Evolutionary conservation across 495 filamentous ascomycete genomes (phyloP).

Genomic region (Penicillium alfredii): DNA sequence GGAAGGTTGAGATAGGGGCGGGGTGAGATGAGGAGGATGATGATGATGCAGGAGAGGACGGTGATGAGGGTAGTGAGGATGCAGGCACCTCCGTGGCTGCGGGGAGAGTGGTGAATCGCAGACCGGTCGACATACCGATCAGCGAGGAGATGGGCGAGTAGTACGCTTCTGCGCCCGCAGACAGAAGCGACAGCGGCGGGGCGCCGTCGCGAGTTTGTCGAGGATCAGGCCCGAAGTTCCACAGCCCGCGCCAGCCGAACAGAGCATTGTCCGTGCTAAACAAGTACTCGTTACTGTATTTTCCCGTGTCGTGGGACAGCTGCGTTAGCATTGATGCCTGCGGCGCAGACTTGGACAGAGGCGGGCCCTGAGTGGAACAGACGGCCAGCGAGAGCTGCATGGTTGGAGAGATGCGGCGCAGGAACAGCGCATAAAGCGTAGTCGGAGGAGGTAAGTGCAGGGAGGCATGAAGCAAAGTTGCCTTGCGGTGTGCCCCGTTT

Average conservation of each 20-base stretch:
- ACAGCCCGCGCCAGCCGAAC: slow-evolving; percentile 80
- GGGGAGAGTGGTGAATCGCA: slow-evolving; percentile 89
- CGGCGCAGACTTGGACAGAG: slow-evolving; percentile 39
- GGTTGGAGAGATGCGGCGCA: slow-evolving; percentile 72
- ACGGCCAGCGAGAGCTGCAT: slow-evolving; percentile 74
- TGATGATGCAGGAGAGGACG: slow-evolving; percentile 17
- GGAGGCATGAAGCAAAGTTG: slow-evolving; percentile 78
- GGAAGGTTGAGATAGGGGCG: slow-evolving; percentile 51
- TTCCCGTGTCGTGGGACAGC: slow-evolving; percentile 80
- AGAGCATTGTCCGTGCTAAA: slow-evolving; percentile 89
- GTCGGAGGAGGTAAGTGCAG: slow-evolving; percentile 75
- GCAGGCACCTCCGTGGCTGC: slow-evolving; percentile 57
- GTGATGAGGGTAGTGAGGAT: slow-evolving; percentile 16
- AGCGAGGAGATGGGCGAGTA: slow-evolving; percentile 90
- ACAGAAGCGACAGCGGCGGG: slow-evolving; percentile 48
- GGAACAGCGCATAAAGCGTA: slow-evolving; percentile 79
- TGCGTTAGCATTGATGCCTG: slow-evolving; percentile 59
- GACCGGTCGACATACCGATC: slow-evolving; percentile 73
- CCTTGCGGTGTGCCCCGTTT: slow-evolving; percentile 33
- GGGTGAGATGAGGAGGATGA: slow-evolving; percentile 17
- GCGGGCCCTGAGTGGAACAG: slow-evolving; percentile 62
- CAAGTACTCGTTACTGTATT: slow-evolving; percentile 84
- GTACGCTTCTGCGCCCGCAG: slow-evolving; percentile 87
- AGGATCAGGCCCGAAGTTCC: slow-evolving; percentile 88
- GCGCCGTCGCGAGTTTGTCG: slow-evolving; percentile 25